Percentiles rank a stretch among this genome's conserved stretches.
Conservation (phyloP, 768 basidiomycete species). For the Mycena haematopus region DNA sequence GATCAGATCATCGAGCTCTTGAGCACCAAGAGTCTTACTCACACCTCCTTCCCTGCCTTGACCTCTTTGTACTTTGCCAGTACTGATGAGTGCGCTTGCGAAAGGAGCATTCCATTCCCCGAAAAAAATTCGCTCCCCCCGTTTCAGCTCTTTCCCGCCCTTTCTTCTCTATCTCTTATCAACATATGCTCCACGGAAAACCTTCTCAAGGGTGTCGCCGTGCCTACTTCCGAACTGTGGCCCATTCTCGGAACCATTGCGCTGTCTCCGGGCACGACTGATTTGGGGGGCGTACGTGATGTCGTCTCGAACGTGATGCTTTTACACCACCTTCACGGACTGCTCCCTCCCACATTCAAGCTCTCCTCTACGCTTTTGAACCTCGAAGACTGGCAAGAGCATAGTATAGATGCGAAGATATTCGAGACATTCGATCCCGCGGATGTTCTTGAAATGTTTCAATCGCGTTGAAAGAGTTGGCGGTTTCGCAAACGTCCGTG, state of each 20-base stretch:
- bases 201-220: background rate
- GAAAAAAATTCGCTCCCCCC: too few relatives aligned
- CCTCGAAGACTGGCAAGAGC: background rate
- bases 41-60: too few relatives aligned
- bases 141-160: background rate
- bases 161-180: constrained; percentile 2
- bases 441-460: background rate
- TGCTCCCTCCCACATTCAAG: background rate
- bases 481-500: too few relatives aligned
- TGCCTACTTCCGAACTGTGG: background rate
- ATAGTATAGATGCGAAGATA: background rate
- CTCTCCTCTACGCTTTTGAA: background rate
- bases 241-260: background rate
- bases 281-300: background rate
- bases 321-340: too few relatives aligned
- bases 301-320: background rate
- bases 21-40: too few relatives aligned
- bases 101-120: too few relatives aligned
- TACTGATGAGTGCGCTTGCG: too few relatives aligned
- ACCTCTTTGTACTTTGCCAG: too few relatives aligned
- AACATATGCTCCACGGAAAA: constrained; percentile 2
- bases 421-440: background rate
- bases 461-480: background rate
- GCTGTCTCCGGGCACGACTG: background rate
- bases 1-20: too few relatives aligned